Evolutionary conservation across 2,329 filamentous ascomycete species (phyloP), one percentile per base, ranked within the genome.

Genomic region (Penicillium sp.): DNA sequence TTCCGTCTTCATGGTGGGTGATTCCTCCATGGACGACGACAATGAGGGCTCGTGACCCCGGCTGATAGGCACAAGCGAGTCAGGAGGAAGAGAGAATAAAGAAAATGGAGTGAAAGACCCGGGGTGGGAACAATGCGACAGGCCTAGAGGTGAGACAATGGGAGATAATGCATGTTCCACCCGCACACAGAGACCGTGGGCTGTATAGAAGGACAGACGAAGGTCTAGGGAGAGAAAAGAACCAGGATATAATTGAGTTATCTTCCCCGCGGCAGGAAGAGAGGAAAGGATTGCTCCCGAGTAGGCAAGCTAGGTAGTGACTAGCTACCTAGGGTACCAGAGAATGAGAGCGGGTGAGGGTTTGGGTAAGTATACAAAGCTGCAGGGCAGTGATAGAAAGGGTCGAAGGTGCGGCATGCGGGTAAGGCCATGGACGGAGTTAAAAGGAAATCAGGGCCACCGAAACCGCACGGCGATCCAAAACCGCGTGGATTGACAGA

Each of bases 121-220:
- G 29, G 36, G 23, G 15, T 36, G 34, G 32, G 31, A 47, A 56
- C 49, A 56, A 57, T 54, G 45, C 47, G 31, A 51, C 39, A 47
- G 47, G 40, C 62, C 63, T 65, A 67, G 54, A 63, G 64, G 64
- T 65, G 65, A 65, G 62, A 63, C 64, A 67, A 68, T 65, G 56
- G 68, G 65, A 60, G 63, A 63, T 59, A 65, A 72, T 75, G 71
- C 73, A 76, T 75, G 63, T 66, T 70, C 66, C 51, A 56, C 45
- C 39, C n/a, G n/a, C n/a, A 40, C 48, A 60, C 52, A 56, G 52
- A 63, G 56, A 55, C 62, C 68, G 69, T 69, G 63, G 63, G 64
- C 64, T 60, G 58, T 60, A 62, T 41, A 54, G 52, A 58, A 56
- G 53, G 51, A 55, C 56, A 56, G 28, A 30, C n/a, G n/a, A n/a